Percentiles rank a stretch among this genome's conserved stretches.
These are phyloP conservation scores for Chalciporus piperatus DNA, from an alignment of 768 basidiomycete species.

Conservation along the genomic window DNA sequence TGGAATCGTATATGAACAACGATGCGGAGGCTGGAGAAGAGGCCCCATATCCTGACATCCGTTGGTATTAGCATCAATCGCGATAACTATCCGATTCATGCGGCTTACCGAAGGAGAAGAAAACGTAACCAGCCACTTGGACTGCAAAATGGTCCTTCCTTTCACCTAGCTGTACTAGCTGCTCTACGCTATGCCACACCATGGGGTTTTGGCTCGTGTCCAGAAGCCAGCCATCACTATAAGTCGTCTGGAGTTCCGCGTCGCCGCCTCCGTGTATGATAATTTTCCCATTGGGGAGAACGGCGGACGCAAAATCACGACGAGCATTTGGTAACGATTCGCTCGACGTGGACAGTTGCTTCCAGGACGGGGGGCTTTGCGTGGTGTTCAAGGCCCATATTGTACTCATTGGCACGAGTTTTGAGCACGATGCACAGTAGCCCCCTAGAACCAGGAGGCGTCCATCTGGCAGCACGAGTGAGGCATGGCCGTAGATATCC, in stretches of 20 bases:
- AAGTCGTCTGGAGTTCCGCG: conserved; percentile 48
- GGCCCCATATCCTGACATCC: conserved; percentile 27
- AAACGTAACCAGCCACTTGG: conserved; percentile 52
- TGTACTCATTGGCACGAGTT: conserved; percentile 53
- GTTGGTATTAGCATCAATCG: conserved; percentile 24
- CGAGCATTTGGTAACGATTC: conserved; percentile 53
- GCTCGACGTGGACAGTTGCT: conserved; percentile 35
- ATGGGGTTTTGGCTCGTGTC: conserved; percentile 55
- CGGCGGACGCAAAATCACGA: conserved; percentile 57
- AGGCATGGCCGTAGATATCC: conserved; percentile 69
- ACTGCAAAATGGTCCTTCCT: conserved; percentile 77
- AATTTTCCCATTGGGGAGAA: conserved; percentile 50
- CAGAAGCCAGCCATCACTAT: conserved; percentile 69
- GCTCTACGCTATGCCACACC: conserved; percentile 54
- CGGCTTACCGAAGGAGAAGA: conserved; percentile 76
- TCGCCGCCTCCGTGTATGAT: conserved; percentile 81
- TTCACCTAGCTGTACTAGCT: conserved; percentile 55
- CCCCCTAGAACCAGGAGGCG: conserved; percentile 77
- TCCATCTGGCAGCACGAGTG: conserved; percentile 67
- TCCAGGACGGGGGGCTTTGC: conserved; percentile 48
- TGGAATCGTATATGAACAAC: conserved; percentile 51
- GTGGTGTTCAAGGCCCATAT: conserved; percentile 67
- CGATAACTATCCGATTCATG: neutral
- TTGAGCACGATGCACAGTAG: conserved; percentile 44
- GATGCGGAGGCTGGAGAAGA: conserved; percentile 43